phyloP scores from a whole-genome alignment of 2,329 filamentous ascomycete genomes.

The Trichoderma aggressivum region DNA sequence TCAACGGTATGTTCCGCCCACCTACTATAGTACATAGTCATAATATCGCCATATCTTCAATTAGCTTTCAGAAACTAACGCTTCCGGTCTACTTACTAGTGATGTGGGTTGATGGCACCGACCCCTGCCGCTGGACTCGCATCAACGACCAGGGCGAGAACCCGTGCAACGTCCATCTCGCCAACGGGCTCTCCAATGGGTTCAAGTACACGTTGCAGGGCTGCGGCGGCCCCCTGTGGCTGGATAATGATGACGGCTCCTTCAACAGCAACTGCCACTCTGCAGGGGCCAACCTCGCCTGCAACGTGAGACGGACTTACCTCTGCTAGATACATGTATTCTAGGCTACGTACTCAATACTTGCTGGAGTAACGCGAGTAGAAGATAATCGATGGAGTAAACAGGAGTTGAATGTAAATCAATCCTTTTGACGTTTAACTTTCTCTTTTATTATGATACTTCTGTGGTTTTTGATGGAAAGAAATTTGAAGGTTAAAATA shows the following conservation, averaged over 20 bases:
- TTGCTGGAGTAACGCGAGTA: too few species aligned
- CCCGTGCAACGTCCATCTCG: neutral
- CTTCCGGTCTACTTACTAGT: neutral
- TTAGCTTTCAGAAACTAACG: neutral
- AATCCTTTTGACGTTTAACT: too few species aligned
- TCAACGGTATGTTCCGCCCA: neutral
- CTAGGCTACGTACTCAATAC: too few species aligned
- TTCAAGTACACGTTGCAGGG: neutral
- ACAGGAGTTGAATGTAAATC: too few species aligned
- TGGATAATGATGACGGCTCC: neutral
- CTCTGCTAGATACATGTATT: neutral
- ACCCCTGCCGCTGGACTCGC: neutral
- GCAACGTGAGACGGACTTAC: neutral
- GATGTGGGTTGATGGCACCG: constrained; percentile 4
- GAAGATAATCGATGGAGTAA: too few species aligned
- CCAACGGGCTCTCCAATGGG: neutral
- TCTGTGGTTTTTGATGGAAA: too few species aligned
- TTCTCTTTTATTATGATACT: too few species aligned
- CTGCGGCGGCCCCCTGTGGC: neutral
- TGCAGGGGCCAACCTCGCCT: neutral
- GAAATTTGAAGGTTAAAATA: too few species aligned
- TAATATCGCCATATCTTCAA: neutral
- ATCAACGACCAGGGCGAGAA: neutral
- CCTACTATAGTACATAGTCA: neutral
- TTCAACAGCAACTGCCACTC: constrained; percentile 1